Base-by-base conservation (phyloP, 2,329 filamentous ascomycete genomes). In the Phialemoniopsis sp. region DNA sequence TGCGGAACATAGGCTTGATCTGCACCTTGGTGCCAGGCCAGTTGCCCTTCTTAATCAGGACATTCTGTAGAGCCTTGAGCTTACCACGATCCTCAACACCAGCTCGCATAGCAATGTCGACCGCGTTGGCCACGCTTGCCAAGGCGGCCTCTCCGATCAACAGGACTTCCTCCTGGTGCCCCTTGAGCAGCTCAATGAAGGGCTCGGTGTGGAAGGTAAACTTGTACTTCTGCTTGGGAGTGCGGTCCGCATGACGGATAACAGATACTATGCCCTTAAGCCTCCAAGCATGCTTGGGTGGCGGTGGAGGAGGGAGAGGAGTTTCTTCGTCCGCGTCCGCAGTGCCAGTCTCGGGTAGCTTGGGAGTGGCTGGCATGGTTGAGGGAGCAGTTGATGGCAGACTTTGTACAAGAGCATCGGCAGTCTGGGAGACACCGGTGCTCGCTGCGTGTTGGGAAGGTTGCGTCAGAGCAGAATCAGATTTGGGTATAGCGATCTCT, bases 171-270 rank as follows among this genome's bases (percentile, higher is more conserved):
- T 97, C 91, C 54, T 95, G 88, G 54, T 98, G 91, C 0, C 93
- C 93, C 58, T 91, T 95, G 32, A 98, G 77, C 4, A 98, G 73
- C 47, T 95, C 87, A 46, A 98, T 90, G 55, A 98, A 98, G 1
- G 93, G 93, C 46, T 90, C 88, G 0, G 89, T 95, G 57, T 98
- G 93, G 53, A 98, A 97, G 0, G 93, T 98, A 55, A 97, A 98
- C 60, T 98, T 98, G 73, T 96, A 96, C 60, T 98, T 98, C 55
- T 98, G 93, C 66, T 98, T 98, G 3, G 93, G 93, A 2, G 93
- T 98, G 41, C 93, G 85, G 65, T 98, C 93, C 3, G 94, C 94
- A 62, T 98, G 93, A 19, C 93, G 82, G 48, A 98, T 89, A 13
- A 98, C 93, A 3, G 90, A 91, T 1, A 98, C 91, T 66, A 98